Base-by-base conservation (phyloP, 306 rosid genomes). In the Trichosanthes cucumerina region DNA sequence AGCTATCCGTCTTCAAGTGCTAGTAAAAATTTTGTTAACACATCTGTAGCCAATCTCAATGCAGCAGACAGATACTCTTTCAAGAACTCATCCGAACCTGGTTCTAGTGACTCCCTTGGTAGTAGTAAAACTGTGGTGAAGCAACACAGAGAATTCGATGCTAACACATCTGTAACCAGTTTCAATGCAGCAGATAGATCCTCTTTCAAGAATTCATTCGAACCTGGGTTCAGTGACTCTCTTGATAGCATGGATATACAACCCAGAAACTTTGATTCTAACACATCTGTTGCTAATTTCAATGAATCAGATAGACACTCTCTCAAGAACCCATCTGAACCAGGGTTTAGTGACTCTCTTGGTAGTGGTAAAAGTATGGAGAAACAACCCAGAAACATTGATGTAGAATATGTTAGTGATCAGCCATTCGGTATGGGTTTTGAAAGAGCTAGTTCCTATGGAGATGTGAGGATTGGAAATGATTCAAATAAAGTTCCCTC, bases 381-480 rank as follows among this genome's bases (percentile, higher is more conserved):
- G 88, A 84, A 43, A 41, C 90, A 79, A 78, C 83, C 83, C 33
- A 76, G 88, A 75, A 78, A 84, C 66, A 47, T 28, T 77, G 85
- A 81, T 76, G 85, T 46, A 68, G 83, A 81, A 83, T 82, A 81
- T 84, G 83, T 31, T 41, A 82, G 73, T 59, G 88, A 83, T 69
- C 75, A 76, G 46, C 81, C 79, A 70, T 80, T n/a, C 78, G 82
- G 84, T 68, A 31, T 9, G 77, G 76, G 85, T 77, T 28, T 85
- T 81, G 92, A 84, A 77, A 82, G 84, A 38, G 64, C 57, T 60
- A 47, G 85, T 81, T 79, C 86, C 81, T 68, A 79, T 84, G 89
- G 79, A 59, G 84, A 89, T 73, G 50, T 58, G 78, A 78, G 82
- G 60, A 83, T 85, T 74, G 81, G 78, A 80, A 84, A 63, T 50